These are phyloP conservation scores for Cercospora sp. DNA, from an alignment of 2,329 filamentous ascomycete genomes.

Conservation along the genomic window DNA sequence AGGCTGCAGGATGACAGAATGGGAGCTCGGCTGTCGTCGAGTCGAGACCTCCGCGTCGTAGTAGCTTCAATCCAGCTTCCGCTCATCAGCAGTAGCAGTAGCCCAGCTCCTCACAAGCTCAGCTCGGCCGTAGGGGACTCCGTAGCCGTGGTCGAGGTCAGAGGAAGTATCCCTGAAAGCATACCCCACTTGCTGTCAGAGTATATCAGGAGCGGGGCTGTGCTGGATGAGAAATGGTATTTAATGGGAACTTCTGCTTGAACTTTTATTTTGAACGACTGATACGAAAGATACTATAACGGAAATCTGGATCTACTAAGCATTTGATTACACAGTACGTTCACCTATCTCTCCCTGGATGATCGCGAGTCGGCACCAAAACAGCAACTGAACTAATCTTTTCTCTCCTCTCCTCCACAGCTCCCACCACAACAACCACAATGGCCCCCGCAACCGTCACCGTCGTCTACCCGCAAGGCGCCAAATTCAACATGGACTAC, in stretches of 20 bases:
- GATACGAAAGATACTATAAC: background rate
- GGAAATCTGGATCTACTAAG: background rate
- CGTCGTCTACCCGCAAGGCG: constrained; percentile 41
- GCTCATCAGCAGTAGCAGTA: background rate
- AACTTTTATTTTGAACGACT: background rate
- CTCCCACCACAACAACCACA: constrained; percentile 2
- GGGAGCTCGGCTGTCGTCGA: constrained; percentile 8
- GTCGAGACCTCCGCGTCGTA: constrained; percentile 16
- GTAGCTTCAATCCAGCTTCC: background rate
- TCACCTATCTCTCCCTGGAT: background rate
- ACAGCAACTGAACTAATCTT: background rate
- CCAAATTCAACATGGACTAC: constrained; percentile 44
- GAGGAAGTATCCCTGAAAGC: background rate
- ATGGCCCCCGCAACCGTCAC: constrained; percentile 29
- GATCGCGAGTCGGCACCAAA: background rate
- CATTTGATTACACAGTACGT: background rate
- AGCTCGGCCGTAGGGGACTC: constrained; percentile 1
- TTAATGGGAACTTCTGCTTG: background rate
- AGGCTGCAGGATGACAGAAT: background rate
- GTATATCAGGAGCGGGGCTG: background rate
- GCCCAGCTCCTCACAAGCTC: background rate
- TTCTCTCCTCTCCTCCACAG: background rate
- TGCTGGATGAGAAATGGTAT: background rate
- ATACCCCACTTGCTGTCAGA: constrained; percentile 4
- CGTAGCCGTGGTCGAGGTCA: background rate